Conservation (phyloP, 768 basidiomycete species). For the Phaffia australis region DNA sequence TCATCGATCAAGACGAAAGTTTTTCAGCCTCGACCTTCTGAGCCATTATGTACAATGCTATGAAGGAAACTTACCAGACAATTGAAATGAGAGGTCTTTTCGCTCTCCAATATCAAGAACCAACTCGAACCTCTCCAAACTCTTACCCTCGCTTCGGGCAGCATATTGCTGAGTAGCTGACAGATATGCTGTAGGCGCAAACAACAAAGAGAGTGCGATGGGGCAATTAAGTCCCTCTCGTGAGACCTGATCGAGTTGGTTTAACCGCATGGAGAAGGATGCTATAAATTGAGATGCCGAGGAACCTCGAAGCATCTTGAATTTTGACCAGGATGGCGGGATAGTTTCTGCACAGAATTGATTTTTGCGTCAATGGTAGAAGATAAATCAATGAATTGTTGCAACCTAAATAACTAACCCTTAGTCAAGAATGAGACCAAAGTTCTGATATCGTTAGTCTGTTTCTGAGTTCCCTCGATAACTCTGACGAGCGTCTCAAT, state of each 20-base stretch:
- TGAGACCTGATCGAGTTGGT: conserved; percentile 68
- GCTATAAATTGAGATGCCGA: conserved; percentile 76
- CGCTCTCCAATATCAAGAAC: conserved; percentile 70
- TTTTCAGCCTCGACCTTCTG: background rate
- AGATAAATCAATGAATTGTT: background rate
- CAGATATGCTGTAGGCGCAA: conserved; percentile 93
- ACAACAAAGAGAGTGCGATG: conserved; percentile 86
- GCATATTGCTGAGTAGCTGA: conserved; percentile 94
- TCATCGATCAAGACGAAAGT: background rate
- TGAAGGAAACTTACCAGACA: conserved; percentile 58
- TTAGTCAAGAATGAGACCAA: conserved; percentile 83
- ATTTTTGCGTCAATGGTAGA: background rate
- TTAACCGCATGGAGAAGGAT: conserved; percentile 65
- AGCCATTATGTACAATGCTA: conserved; percentile 2
- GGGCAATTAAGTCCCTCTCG: conserved; percentile 46
- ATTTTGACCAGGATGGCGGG: conserved; percentile 75
- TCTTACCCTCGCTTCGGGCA: conserved; percentile 83
- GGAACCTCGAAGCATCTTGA: conserved; percentile 74
- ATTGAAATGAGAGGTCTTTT: conserved; percentile 67
- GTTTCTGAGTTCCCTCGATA: conserved; percentile 76
- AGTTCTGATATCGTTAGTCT: conserved; percentile 88
- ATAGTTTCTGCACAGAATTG: conserved; percentile 54
- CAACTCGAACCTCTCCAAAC: conserved; percentile 74
- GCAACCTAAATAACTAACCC: conserved; percentile 45
- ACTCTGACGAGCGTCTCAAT: conserved; percentile 70